Conservation (phyloP, 352 stramenopile genomes). For the Pythium chondricola region DNA sequence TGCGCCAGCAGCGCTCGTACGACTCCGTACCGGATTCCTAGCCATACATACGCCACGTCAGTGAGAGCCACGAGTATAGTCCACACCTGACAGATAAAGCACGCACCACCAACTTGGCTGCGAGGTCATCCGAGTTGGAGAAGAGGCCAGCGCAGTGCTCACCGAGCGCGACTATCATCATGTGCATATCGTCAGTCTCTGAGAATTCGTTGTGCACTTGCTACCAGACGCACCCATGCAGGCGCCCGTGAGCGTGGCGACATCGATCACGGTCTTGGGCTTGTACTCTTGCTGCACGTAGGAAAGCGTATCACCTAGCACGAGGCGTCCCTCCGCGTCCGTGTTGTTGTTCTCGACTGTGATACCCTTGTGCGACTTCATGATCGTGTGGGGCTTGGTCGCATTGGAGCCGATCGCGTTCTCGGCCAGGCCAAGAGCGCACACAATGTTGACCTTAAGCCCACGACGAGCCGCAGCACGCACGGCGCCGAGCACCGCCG, state of each 20-base stretch:
- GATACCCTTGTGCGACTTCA: conserved; percentile 86
- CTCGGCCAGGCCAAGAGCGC: conserved; percentile 68
- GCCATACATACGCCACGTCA: not conserved
- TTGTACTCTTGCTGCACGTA: conserved; percentile 86
- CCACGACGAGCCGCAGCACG: conserved; percentile 58
- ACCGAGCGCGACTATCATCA: conserved; percentile 65
- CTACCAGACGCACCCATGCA: conserved; percentile 61
- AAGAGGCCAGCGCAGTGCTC: conserved; percentile 89
- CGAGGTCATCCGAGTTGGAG: conserved; percentile 88
- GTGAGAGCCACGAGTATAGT: not conserved
- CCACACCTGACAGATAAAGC: not conserved
- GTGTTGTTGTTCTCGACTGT: conserved; percentile 92
- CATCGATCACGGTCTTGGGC: conserved; percentile 91
- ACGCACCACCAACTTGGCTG: conserved; percentile 46
- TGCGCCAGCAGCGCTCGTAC: conserved; percentile 84
- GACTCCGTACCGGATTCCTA: conserved; percentile 48
- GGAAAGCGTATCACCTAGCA: conserved; percentile 87
- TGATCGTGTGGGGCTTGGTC: conserved; percentile 82
- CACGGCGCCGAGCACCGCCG: conserved; percentile 77
- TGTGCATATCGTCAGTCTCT: too few species aligned
- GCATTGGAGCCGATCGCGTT: conserved; percentile 85
- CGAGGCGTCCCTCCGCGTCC: conserved; percentile 89
- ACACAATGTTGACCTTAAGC: conserved; percentile 80
- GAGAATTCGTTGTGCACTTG: too few species aligned
- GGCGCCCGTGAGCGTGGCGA: conserved; percentile 90